Conservation (phyloP, 768 basidiomycete genomes). For the Ephemerocybe angulata region DNA sequence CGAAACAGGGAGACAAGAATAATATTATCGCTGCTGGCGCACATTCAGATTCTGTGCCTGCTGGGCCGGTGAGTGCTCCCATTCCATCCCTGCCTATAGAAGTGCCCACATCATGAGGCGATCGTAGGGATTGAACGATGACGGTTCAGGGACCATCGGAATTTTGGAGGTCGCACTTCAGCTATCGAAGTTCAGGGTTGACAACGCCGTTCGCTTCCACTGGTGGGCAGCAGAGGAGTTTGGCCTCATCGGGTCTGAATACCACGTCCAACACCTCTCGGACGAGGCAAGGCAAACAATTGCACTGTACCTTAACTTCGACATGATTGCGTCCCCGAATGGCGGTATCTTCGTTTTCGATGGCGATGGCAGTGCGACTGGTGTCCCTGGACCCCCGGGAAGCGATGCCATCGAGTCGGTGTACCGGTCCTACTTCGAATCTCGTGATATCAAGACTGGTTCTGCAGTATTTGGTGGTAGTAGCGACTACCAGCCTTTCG, state of each 20-base stretch:
- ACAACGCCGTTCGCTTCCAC: slow-evolving; percentile 29
- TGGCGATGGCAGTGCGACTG: slow-evolving; percentile 26
- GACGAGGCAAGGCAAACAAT: slow-evolving; percentile 23
- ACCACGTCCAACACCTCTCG: slow-evolving; percentile 26
- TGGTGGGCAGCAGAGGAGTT: slow-evolving; percentile 32
- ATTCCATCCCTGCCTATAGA: background rate
- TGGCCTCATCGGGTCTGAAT: slow-evolving; percentile 26
- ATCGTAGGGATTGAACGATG: slow-evolving; percentile 27
- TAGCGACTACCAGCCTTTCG: slow-evolving; percentile 30
- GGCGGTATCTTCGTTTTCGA: slow-evolving; percentile 25
- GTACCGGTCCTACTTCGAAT: slow-evolving; percentile 22
- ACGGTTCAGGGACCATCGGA: slow-evolving; percentile 27
- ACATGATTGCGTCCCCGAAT: slow-evolving; percentile 33
- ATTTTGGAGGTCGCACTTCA: slow-evolving; percentile 27
- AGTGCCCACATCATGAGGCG: no score
- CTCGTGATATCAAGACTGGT: slow-evolving; percentile 18
- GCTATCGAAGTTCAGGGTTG: slow-evolving; percentile 24
- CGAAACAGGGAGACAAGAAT: slow-evolving; percentile 24
- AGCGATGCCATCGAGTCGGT: slow-evolving; percentile 27
- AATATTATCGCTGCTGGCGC: slow-evolving; percentile 28
- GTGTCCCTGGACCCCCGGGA: slow-evolving; percentile 24
- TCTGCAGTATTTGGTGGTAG: slow-evolving; percentile 23
- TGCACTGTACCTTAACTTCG: slow-evolving; percentile 32
- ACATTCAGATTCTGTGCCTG: slow-evolving; percentile 29
- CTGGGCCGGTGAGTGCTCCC: slow-evolving; percentile 23